Conservation (phyloP, 2,329 filamentous ascomycete species). For the Nemania sp. region DNA sequence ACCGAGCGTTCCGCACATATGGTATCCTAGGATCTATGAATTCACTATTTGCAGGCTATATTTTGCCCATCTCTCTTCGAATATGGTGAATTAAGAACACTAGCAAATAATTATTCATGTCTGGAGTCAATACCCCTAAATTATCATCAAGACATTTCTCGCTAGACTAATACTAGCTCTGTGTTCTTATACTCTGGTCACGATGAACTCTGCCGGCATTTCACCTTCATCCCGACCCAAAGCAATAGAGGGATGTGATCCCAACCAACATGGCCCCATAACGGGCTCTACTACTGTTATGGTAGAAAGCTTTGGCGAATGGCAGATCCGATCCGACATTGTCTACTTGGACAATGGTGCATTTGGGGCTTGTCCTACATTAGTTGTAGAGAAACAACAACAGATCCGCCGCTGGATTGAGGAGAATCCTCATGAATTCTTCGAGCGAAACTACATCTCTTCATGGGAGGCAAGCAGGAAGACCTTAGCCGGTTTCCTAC, state of each 20-base stretch:
- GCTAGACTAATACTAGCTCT: not conserved
- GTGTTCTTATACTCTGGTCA: not conserved
- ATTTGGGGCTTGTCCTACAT: slow-evolving; percentile 25
- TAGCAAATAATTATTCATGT: no score
- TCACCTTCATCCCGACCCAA: slow-evolving; percentile 1
- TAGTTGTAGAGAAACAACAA: slow-evolving; percentile 25
- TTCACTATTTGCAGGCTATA: not conserved
- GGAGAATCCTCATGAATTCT: slow-evolving; percentile 27
- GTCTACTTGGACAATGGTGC: slow-evolving; percentile 29
- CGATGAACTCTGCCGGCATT: slow-evolving; percentile 12
- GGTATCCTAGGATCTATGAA: no score
- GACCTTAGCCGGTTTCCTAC: slow-evolving; percentile 17
- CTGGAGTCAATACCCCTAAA: not conserved
- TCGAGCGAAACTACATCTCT: slow-evolving; percentile 29
- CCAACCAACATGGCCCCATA: slow-evolving; percentile 1
- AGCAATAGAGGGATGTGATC: not conserved
- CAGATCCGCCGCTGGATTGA: slow-evolving; percentile 24
- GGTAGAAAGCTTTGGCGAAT: slow-evolving; percentile 28
- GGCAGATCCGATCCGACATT: slow-evolving; percentile 28
- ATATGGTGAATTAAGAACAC: no score
- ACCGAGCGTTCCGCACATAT: not conserved
- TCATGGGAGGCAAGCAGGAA: slow-evolving; percentile 25
- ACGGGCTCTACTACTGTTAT: slow-evolving; percentile 26
- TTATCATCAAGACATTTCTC: not conserved
- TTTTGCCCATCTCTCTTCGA: not conserved